Evolutionary conservation across 495 filamentous ascomycete genomes (phyloP).

Genomic region (Sabuloglossum arenarium): DNA sequence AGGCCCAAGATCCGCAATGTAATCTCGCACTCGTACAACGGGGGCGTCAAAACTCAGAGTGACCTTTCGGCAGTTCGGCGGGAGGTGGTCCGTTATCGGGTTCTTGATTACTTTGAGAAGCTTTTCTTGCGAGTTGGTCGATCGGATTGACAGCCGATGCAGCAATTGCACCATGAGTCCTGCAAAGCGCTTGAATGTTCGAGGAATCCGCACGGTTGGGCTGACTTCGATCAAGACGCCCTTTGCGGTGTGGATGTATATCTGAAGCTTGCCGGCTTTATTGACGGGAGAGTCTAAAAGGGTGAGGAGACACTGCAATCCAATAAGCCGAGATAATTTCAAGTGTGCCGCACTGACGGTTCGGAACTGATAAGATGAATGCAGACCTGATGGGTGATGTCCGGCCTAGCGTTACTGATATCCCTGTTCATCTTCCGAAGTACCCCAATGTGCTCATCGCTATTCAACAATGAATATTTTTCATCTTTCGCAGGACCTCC

Average conservation of each 20-base stretch:
- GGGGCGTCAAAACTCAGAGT: constrained; percentile 82
- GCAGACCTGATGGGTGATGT: constrained; percentile 89
- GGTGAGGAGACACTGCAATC: constrained; percentile 70
- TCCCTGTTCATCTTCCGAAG: constrained; percentile 99
- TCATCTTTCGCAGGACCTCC: constrained; percentile 47
- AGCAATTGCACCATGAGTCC: constrained; percentile 98
- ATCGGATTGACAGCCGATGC: constrained; percentile 86
- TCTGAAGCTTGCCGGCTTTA: constrained; percentile 91
- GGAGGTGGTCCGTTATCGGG: constrained; percentile 89
- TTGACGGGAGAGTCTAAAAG: constrained; percentile 95
- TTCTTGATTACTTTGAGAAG: constrained; percentile 94
- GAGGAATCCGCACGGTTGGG: constrained; percentile 85
- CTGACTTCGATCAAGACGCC: constrained; percentile 95
- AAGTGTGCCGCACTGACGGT: constrained; percentile 4
- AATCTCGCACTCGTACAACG: constrained; percentile 72
- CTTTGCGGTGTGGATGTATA: constrained; percentile 95
- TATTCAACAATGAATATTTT: constrained; percentile 91
- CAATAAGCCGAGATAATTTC: not conserved
- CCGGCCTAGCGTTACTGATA: constrained; percentile 90
- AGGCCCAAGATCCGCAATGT: constrained; percentile 52
- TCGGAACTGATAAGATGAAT: not conserved
- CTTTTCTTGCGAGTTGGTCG: constrained; percentile 90
- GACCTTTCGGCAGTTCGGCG: constrained; percentile 91
- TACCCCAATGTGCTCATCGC: constrained; percentile 94
- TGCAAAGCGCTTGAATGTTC: constrained; percentile 97